Evolutionary conservation across 1,139 yeast genomes (phyloP), one percentile per base, ranked within the genome.

Genomic region (Keqinozyma sinolaborantium): DNA sequence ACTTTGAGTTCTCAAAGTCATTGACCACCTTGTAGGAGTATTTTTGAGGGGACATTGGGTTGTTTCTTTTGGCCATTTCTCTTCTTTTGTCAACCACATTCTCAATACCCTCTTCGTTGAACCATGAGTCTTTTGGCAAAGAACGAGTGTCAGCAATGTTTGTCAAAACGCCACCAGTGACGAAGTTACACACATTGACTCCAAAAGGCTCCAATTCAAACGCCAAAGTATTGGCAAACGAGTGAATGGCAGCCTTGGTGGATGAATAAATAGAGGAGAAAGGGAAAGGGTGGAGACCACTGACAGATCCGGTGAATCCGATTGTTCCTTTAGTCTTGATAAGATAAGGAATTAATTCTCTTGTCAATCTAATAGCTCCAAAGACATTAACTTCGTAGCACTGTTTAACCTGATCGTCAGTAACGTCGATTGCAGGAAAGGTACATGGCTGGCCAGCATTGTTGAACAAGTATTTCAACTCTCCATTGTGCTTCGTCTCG

Each of bases 241-340:
- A 79, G 48, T 82, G 86, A 33, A 85, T 73, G 1, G 94, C 94
- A 2, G 94, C 87, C 50, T 85, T 85, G 1, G 83, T 58, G 2
- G 90, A 70, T n/a, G 79, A 69, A 51, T 85, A 85, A 15, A 78
- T 67, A 13, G 83, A 62, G 1, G 83, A 77, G 55, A 79, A 83
- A 11, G 94, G 95, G 58, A 83, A 78, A 4, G 86, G 80, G 10
- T 73, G 56, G 16, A 77, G 40, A 2, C 85, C 94, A 12, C 85
- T 76, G 4, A 81, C 58, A 2, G 90, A 81, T 1, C 94, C 92
- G 0, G 92, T 83, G 51, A 83, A 82, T 1, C 83, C 79, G 42
- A 85, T 71, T 0, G 79, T 73, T 4, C 95, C 95, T 47, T 79
- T 70, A 2, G 85, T 79, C 27, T 72, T 73, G 38, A 84, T 81